Evolutionary conservation across 2,329 filamentous ascomycete species (phyloP).

Genomic region (Alternaria ethzedia): DNA sequence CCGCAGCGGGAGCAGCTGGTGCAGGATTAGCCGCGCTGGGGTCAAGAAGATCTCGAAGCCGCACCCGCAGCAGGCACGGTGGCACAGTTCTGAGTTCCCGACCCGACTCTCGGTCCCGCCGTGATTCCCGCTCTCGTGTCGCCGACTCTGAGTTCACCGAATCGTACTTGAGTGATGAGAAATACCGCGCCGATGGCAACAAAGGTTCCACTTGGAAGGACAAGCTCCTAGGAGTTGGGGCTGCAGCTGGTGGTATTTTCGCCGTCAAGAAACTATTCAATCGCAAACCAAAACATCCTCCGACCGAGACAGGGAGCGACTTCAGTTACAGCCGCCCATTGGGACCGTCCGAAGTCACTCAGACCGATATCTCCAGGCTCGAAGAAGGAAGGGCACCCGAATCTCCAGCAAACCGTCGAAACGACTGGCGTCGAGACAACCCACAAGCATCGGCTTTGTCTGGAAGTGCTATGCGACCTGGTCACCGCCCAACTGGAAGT

Average conservation of each 20-base stretch:
- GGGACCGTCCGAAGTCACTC: conserved; percentile 55
- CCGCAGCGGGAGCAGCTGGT: conserved; percentile 63
- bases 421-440: conserved; percentile 45
- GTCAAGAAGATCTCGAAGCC: conserved; percentile 48
- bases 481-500: conserved; percentile 42
- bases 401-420: conserved; percentile 49
- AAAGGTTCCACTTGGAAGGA: conserved; percentile 53
- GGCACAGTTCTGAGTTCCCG: conserved; percentile 45
- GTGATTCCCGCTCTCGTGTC: conserved; percentile 37
- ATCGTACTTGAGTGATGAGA: conserved; percentile 52
- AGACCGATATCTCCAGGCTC: conserved; percentile 55
- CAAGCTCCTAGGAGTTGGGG: conserved; percentile 54
- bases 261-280: conserved; percentile 64
- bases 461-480: conserved; percentile 56
- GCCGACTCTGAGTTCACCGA: conserved; percentile 36
- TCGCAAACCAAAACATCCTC: conserved; percentile 52
- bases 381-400: conserved; percentile 62
- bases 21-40: conserved; percentile 63
- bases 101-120: conserved; percentile 37
- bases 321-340: conserved; percentile 61
- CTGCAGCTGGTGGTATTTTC: conserved; percentile 51
- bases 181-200: conserved; percentile 45
- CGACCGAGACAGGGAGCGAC: conserved; percentile 59
- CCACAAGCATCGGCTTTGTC: conserved; percentile 43
- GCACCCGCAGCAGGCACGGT: conserved; percentile 39